Evolutionary conservation across 2,329 filamentous ascomycete species (phyloP).

Genomic region (Setomelanomma holmii): DNA sequence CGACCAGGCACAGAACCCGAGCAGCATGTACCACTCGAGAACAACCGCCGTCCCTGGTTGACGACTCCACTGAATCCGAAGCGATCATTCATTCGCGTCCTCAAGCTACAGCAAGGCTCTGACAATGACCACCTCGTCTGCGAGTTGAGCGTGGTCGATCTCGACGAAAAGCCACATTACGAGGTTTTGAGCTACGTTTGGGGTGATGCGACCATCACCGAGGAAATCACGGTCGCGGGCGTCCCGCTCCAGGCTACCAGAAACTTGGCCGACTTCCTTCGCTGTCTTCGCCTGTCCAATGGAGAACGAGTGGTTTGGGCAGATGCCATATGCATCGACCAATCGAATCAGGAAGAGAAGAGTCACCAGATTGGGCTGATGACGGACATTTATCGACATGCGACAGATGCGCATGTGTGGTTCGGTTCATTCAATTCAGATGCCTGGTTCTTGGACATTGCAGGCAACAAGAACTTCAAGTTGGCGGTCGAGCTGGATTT

Average conservation of each 20-base stretch:
- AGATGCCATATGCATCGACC: conserved; percentile 1
- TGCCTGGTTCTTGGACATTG: background rate
- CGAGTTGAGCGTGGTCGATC: background rate
- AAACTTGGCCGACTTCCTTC: background rate
- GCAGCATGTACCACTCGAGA: too few relatives aligned
- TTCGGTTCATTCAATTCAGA: conserved; percentile 5
- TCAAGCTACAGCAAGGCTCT: background rate
- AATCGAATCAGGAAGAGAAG: conserved; percentile 2
- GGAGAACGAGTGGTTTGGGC: background rate
- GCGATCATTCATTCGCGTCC: background rate
- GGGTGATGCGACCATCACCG: background rate
- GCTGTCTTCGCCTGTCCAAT: background rate
- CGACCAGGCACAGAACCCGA: too few relatives aligned
- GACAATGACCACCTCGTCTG: background rate
- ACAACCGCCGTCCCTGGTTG: background rate
- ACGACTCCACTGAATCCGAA: background rate
- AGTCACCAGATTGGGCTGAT: conserved; percentile 6
- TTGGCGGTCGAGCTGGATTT: background rate
- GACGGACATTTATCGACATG: conserved; percentile 4
- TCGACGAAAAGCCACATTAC: background rate
- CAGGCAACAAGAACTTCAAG: background rate
- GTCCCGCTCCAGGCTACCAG: background rate
- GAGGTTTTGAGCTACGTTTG: conserved; percentile 6
- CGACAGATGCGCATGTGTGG: conserved; percentile 7
- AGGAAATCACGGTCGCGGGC: background rate